Evolutionary conservation across 2,329 filamentous ascomycete genomes (phyloP), one percentile per base, ranked within the genome.

Genomic region (Lachnellula arida): DNA sequence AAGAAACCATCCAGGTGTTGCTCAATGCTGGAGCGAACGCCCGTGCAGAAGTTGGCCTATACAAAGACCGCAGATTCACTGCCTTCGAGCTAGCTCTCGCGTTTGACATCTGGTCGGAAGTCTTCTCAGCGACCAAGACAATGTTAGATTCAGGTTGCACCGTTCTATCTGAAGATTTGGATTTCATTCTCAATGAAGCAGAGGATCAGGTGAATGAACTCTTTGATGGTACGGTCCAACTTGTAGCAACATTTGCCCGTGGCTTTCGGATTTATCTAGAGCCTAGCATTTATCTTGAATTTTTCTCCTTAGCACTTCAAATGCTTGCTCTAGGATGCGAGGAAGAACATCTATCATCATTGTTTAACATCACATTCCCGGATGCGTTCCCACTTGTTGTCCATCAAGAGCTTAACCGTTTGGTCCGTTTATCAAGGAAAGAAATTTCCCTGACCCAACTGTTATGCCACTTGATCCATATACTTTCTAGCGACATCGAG

Each of bases 171-270:
- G 15, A 40, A n/a, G 37, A 40, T 3, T 40, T 40, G 8, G 15
- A 15, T 6, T 2, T 7, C 17, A 17, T 40, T 15, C 4, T 40
- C 1, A 17, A n/a, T 5, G 1, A 39, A 1, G 14, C 14, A n/a
- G 14, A 39, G 5, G 35, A n/a, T n/a, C n/a, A n/a, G n/a, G n/a
- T n/a, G n/a, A n/a, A n/a, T n/a, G n/a, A n/a, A n/a, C n/a, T n/a
- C n/a, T n/a, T n/a, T n/a, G n/a, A n/a, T n/a, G n/a, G 15, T 17
- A 2, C 15, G 5, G 5, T 1, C 5, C 8, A 6, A 17, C 2
- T 40, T n/a, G 8, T 40, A 12, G 8, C 9, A 40, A 40, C 14
- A 40, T n/a, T 40, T 17, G 14, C 37, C 9, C 4, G 5, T n/a
- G 15, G 8, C 17, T n/a, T 40, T 40, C 15, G 4, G 6, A 17